phyloP scores from a whole-genome alignment of 1,284 basidiomycete species.

The Gastroboletus turbinatus region DNA sequence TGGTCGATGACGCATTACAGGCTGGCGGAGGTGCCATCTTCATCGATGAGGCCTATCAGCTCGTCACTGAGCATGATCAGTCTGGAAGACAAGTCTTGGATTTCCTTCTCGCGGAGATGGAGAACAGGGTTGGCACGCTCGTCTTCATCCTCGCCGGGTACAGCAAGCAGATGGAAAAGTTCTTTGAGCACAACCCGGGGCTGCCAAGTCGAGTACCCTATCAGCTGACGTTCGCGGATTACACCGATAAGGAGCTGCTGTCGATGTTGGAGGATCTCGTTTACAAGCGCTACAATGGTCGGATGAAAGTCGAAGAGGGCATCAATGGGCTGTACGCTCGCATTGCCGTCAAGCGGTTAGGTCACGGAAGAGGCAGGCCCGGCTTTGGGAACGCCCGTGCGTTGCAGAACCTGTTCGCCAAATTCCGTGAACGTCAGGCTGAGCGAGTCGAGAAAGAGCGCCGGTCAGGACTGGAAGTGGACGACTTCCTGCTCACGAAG shows the following conservation, averaged over 20 bases:
- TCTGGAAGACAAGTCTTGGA: constrained; percentile 59
- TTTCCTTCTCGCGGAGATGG: constrained; percentile 69
- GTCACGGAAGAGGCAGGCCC: constrained; percentile 47
- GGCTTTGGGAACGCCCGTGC: constrained; percentile 69
- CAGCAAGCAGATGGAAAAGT: constrained; percentile 68
- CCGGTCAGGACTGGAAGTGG: constrained; percentile 1
- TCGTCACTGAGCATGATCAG: constrained; percentile 46
- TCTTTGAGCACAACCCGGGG: constrained; percentile 73
- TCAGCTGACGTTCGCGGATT: constrained; percentile 59
- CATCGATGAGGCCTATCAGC: constrained; percentile 68
- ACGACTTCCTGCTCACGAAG: constrained; percentile 21
- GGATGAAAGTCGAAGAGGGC: constrained; percentile 57
- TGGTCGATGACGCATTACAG: constrained; percentile 46
- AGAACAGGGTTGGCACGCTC: constrained; percentile 61
- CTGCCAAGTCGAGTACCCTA: constrained; percentile 62
- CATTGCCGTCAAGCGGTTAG: constrained; percentile 51
- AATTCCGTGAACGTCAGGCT: constrained; percentile 46
- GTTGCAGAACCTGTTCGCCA: constrained; percentile 47
- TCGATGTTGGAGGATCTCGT: constrained; percentile 52
- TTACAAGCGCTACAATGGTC: constrained; percentile 44
- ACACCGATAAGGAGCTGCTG: constrained; percentile 53
- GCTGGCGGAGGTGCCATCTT: constrained; percentile 63
- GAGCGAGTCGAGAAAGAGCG: constrained; percentile 18
- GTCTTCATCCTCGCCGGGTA: constrained; percentile 72
- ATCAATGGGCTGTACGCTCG: constrained; percentile 54